These are phyloP conservation scores for Polymyxa betae DNA, from an alignment of 208 protist species.

Conservation along the genomic window DNA sequence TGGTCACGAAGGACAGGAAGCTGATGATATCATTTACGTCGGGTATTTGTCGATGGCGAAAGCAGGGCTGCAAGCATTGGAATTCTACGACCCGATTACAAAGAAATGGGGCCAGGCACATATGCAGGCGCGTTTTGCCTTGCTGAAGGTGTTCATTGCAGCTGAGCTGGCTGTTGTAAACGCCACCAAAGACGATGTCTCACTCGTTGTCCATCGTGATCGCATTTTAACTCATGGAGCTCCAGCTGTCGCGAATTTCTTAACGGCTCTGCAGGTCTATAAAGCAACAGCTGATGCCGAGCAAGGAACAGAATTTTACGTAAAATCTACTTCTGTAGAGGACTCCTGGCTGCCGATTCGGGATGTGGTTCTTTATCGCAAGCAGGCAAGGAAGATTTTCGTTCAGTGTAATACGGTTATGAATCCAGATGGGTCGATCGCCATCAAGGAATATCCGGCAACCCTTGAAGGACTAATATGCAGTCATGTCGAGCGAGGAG, in stretches of 20 bases:
- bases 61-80: slow-evolving; percentile 56
- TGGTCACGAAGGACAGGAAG: not conserved
- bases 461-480: slow-evolving; percentile 13
- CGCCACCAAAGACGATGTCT: not conserved
- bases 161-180: not conserved
- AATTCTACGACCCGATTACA: slow-evolving; percentile 37
- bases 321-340: not conserved
- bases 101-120: slow-evolving; percentile 65
- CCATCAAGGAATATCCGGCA: slow-evolving; percentile 6
- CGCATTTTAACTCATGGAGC: not conserved
- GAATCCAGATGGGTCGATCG: not conserved
- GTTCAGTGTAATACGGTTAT: slow-evolving; percentile 46
- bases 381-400: slow-evolving; percentile 15
- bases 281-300: slow-evolving; percentile 43
- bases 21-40: not conserved
- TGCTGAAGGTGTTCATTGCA: slow-evolving; percentile 25
- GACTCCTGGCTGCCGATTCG: not conserved
- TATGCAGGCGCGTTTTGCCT: slow-evolving; percentile 51
- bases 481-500: not conserved
- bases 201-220: slow-evolving; percentile 12
- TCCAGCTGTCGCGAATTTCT: slow-evolving; percentile 11
- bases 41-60: slow-evolving; percentile 44
- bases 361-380: not conserved
- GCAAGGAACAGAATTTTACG: not conserved
- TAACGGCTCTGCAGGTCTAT: slow-evolving; percentile 11